A percentile compares a stretch with the other conserved stretches of the same genome.
Conservation (phyloP, 345 rosid species). For the Salix koriyanagi region DNA sequence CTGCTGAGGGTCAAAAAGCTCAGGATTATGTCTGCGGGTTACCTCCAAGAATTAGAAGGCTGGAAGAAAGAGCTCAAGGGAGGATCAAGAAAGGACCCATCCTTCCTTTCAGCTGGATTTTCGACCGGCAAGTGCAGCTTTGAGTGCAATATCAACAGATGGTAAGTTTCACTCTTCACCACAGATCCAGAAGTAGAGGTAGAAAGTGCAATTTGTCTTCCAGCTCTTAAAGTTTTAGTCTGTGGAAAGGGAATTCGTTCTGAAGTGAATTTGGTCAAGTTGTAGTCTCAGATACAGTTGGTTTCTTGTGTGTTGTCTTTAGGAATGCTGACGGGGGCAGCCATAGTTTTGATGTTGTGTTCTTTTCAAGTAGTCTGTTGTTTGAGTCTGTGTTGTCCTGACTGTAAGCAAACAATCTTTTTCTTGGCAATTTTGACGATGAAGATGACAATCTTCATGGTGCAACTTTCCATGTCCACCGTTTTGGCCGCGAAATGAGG, state of each 20-base stretch:
- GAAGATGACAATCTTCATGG: background rate
- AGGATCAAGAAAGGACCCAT: conserved; percentile 53
- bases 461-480: background rate
- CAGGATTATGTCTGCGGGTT: conserved; percentile 78
- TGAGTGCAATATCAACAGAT: conserved; percentile 19
- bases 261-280: conserved; percentile 14
- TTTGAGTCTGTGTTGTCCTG: conserved; percentile 16
- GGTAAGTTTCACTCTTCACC: background rate
- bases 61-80: conserved; percentile 83
- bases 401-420: conserved; percentile 22
- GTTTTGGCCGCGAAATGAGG: background rate
- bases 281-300: conserved; percentile 46
- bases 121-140: conserved; percentile 62
- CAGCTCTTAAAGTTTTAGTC: background rate
- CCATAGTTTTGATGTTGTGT: conserved; percentile 33
- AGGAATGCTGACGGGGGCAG: conserved; percentile 35
- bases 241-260: conserved; percentile 8
- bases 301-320: conserved; percentile 38
- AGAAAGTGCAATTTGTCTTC: conserved; percentile 3
- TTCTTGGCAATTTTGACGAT: conserved; percentile 35
- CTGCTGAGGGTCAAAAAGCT: conserved; percentile 75
- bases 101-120: conserved; percentile 83
- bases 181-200: background rate
- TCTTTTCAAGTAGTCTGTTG: conserved; percentile 9
- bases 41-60: conserved; percentile 62